Percentiles rank a stretch among this genome's conserved stretches.
Conservation (phyloP, 139 green algal genomes). For the Closterium sp. region DNA sequence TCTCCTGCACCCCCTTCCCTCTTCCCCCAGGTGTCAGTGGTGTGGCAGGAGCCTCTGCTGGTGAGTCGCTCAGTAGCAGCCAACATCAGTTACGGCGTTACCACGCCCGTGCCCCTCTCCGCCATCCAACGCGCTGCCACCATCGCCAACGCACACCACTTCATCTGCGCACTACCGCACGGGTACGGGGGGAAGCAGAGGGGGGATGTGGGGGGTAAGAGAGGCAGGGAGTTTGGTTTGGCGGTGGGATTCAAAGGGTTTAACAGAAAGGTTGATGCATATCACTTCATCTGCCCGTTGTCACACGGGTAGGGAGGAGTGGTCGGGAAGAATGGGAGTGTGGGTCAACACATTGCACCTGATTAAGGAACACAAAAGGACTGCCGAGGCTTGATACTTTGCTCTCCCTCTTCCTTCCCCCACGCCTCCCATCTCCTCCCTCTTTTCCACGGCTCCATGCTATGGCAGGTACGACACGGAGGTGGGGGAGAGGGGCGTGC, state of each 20-base stretch:
- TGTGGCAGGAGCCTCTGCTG: not conserved
- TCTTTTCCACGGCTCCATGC: not conserved
- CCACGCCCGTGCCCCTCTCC: not conserved
- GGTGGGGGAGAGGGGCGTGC: not conserved
- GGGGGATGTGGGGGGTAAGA: too few relatives aligned
- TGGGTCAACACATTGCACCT: too few relatives aligned
- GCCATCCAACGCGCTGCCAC: not conserved
- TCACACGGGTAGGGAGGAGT: too few relatives aligned
- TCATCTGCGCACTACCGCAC: not conserved
- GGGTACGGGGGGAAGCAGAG: not conserved
- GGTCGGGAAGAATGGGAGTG: too few relatives aligned
- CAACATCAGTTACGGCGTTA: not conserved
- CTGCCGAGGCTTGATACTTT: not conserved
- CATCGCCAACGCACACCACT: not conserved
- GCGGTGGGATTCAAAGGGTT: too few relatives aligned
- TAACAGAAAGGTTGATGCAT: too few relatives aligned
- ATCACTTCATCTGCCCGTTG: too few relatives aligned
- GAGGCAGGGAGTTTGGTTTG: too few relatives aligned
- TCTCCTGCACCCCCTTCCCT: not conserved
- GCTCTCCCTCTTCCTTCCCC: not conserved
- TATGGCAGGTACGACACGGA: not conserved
- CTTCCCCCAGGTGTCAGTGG: not conserved
- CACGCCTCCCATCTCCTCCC: not conserved
- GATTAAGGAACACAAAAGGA: too few relatives aligned
- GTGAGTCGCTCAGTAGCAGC: not conserved